Evolutionary conservation across 371 early-diverging fungal species (phyloP).

Genomic region (Mucor lusitanicus): DNA sequence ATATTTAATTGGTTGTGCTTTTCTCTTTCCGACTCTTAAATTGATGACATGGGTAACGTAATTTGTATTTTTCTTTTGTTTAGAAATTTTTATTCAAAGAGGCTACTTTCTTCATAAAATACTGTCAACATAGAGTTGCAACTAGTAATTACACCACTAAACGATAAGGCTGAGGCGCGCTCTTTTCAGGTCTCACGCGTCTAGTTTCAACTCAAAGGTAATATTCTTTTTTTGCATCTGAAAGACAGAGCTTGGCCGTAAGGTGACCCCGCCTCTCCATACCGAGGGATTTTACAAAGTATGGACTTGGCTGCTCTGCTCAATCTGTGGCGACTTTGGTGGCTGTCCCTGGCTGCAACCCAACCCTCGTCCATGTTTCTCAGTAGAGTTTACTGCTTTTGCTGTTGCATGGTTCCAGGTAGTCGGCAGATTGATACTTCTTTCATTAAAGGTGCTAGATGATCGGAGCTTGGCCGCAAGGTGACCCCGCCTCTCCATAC

Average conservation of each 20-base stretch:
- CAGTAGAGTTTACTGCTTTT: conserved; percentile 20
- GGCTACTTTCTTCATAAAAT: no score
- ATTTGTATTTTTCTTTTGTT: no score
- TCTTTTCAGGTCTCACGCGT: conserved; percentile 8
- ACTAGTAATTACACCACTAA: background rate
- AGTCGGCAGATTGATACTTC: conserved; percentile 22
- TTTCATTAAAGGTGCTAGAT: no score
- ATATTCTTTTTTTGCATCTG: conserved; percentile 13
- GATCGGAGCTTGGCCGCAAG: conserved; percentile 20
- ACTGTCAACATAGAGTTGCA: background rate
- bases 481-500: conserved; percentile 23
- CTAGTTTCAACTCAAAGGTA: conserved; percentile 13
- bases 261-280: conserved; percentile 23
- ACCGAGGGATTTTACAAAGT: conserved; percentile 18
- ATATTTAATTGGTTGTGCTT: background rate
- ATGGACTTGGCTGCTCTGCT: conserved; percentile 26
- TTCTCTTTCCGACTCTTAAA: background rate
- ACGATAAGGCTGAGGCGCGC: conserved; percentile 10
- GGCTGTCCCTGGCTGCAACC: conserved; percentile 21
- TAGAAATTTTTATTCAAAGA: no score
- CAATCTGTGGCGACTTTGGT: conserved; percentile 24
- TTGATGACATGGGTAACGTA: no score
- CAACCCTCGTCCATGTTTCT: conserved; percentile 21
- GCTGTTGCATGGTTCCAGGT: conserved; percentile 26
- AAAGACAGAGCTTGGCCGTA: conserved; percentile 21